phyloP scores from a whole-genome alignment of 2,329 filamentous ascomycete species.

The Fusarium hainanense region DNA sequence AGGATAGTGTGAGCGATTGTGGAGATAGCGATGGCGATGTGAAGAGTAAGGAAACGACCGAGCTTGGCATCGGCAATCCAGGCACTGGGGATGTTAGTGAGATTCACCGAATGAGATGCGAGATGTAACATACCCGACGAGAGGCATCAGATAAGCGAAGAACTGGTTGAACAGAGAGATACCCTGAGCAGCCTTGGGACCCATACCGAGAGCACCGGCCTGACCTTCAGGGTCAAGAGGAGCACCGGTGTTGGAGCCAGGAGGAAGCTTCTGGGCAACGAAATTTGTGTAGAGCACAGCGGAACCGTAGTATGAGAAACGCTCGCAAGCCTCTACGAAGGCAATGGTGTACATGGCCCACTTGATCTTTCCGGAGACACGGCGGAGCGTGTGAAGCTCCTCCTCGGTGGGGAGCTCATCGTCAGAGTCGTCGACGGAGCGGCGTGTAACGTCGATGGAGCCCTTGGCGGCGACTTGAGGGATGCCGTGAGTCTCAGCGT shows the following conservation, averaged over 20 bases:
- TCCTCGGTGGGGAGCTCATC: constrained; percentile 66
- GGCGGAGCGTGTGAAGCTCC: constrained; percentile 69
- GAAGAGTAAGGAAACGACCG: constrained; percentile 79
- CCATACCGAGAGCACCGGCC: constrained; percentile 68
- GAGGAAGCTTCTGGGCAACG: constrained; percentile 66
- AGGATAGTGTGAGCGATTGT: constrained; percentile 75
- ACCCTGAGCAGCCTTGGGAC: constrained; percentile 64
- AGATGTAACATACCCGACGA: constrained; percentile 59
- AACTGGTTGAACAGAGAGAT: constrained; percentile 67
- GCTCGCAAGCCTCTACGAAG: constrained; percentile 79
- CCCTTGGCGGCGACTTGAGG: constrained; percentile 44
- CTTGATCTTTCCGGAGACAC: constrained; percentile 72
- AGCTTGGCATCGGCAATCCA: constrained; percentile 75
- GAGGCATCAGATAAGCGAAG: constrained; percentile 70
- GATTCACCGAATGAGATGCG: neutral
- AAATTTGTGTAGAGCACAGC: constrained; percentile 76
- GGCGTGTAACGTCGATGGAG: constrained; percentile 46
- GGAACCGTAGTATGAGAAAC: constrained; percentile 82
- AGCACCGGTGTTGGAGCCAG: constrained; percentile 65
- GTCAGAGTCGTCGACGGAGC: constrained; percentile 45
- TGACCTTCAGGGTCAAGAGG: constrained; percentile 49
- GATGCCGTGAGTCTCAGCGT: constrained; percentile 48
- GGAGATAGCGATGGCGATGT: constrained; percentile 73
- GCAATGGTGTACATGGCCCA: constrained; percentile 76
- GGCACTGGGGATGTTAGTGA: constrained; percentile 47